These are phyloP conservation scores for Scedosporium minutisporum DNA, from an alignment of 2,329 filamentous ascomycete species.

Conservation along the genomic window DNA sequence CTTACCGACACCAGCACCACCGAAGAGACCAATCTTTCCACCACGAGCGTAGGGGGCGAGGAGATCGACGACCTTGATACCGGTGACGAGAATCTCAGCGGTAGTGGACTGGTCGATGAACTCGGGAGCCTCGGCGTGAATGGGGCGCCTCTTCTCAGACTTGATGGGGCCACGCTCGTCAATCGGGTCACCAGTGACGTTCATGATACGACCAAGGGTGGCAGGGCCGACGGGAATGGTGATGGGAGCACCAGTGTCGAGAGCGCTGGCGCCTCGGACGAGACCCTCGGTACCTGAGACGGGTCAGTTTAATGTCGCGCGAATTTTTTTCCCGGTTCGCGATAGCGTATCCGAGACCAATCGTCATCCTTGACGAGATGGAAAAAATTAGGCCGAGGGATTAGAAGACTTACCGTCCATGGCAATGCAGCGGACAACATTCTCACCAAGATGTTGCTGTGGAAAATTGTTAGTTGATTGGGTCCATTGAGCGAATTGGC, in stretches of 20 bases:
- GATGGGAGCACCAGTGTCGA: slow-evolving; percentile 90
- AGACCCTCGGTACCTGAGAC: slow-evolving; percentile 97
- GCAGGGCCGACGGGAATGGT: slow-evolving; percentile 87
- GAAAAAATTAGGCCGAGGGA: slow-evolving; percentile 7
- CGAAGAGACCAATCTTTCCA: slow-evolving; percentile 99
- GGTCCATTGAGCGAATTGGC: not conserved
- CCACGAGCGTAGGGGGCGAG: slow-evolving; percentile 99
- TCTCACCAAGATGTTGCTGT: slow-evolving; percentile 99
- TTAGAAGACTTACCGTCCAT: slow-evolving; percentile 79
- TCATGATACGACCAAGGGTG: slow-evolving; percentile 98
- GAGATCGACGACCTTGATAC: slow-evolving; percentile 99
- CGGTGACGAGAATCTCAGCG: slow-evolving; percentile 93
- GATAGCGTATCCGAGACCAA: not conserved
- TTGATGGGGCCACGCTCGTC: slow-evolving; percentile 99
- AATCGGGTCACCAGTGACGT: slow-evolving; percentile 99
- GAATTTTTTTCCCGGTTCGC: not conserved
- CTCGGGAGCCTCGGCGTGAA: slow-evolving; percentile 85
- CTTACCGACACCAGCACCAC: slow-evolving; percentile 99
- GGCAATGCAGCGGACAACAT: slow-evolving; percentile 98
- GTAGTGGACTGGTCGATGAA: slow-evolving; percentile 95
- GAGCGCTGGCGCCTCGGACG: slow-evolving; percentile 76
- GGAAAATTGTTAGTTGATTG: slow-evolving; percentile 25
- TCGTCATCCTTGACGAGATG: not conserved
- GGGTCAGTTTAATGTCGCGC: slow-evolving; percentile 7
- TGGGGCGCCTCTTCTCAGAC: slow-evolving; percentile 74